Evolutionary conservation across 129 eudicot genomes (phyloP).

Genomic region (Scalesia atractyloides): DNA sequence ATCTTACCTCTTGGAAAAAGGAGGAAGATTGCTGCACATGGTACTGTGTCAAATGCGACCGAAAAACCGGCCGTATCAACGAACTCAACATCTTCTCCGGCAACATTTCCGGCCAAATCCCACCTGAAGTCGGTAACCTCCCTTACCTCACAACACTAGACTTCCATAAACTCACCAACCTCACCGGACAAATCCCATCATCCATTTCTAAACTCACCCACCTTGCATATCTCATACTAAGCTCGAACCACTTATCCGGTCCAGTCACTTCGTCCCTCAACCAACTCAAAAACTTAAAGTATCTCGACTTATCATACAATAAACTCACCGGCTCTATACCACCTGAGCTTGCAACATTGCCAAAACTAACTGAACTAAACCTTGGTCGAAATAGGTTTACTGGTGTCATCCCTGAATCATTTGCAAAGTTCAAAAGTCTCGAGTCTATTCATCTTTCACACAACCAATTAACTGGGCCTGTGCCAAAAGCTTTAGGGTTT

Average conservation of each 20-base stretch:
- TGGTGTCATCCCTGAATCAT: conserved; percentile 63
- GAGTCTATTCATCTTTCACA: conserved; percentile 48
- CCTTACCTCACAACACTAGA: conserved; percentile 40
- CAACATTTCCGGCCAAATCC: conserved; percentile 53
- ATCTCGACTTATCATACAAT: conserved; percentile 44
- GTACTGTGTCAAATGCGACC: conserved; percentile 38
- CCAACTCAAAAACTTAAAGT: conserved; percentile 43
- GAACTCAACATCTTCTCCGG: conserved; percentile 40
- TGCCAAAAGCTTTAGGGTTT: conserved; percentile 53
- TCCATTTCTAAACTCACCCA: conserved; percentile 56
- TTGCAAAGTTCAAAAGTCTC: conserved; percentile 37
- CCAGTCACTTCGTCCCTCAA: conserved; percentile 50
- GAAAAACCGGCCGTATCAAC: conserved; percentile 34
- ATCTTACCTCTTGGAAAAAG: conserved; percentile 46
- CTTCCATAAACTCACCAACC: conserved; percentile 43
- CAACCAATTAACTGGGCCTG: conserved; percentile 51
- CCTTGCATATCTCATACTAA: conserved; percentile 40
- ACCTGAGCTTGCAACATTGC: conserved; percentile 37
- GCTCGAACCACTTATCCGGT: conserved; percentile 49
- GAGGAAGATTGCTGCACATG: conserved; percentile 50
- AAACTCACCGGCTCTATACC: conserved; percentile 62
- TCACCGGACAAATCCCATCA: conserved; percentile 58
- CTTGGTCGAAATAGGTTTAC: conserved; percentile 61
- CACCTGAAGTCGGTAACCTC: conserved; percentile 52
- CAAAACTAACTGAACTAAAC: conserved; percentile 28